Conservation (phyloP, 179 eudicot genomes). For the Drosera spatulata region DNA sequence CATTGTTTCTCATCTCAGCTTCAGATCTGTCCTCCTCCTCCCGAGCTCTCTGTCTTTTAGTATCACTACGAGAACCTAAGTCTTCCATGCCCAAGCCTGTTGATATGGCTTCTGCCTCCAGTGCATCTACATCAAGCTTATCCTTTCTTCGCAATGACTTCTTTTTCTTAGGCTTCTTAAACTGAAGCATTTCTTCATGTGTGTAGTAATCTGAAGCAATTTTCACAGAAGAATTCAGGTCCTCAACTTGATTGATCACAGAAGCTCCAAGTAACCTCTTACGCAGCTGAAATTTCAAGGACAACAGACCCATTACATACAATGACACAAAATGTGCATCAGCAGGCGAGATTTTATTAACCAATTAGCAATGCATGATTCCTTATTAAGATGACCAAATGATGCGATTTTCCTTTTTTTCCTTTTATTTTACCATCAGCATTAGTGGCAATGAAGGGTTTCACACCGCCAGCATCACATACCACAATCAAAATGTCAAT, state of each 20-base stretch:
- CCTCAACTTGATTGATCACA: constrained; percentile 37
- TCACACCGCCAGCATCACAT: too few relatives aligned
- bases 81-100: constrained; percentile 82
- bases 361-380: too few relatives aligned
- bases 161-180: constrained; percentile 93
- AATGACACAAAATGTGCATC: neutral
- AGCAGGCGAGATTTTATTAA: neutral
- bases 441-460: too few relatives aligned
- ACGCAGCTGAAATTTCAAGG: constrained; percentile 57
- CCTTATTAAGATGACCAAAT: too few relatives aligned
- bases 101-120: constrained; percentile 87
- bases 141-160: constrained; percentile 91
- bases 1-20: constrained; percentile 65
- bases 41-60: constrained; percentile 43
- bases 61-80: constrained; percentile 79
- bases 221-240: constrained; percentile 47
- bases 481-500: too few relatives aligned
- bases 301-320: neutral
- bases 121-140: constrained; percentile 77
- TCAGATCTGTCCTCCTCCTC: constrained; percentile 70
- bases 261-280: constrained; percentile 58
- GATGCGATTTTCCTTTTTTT: too few relatives aligned
- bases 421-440: too few relatives aligned
- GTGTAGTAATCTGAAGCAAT: constrained; percentile 73
- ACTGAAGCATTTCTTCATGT: constrained; percentile 79